These are phyloP conservation scores for Trichoderma sp. DNA, from an alignment of 2,329 filamentous ascomycete genomes.

Conservation along the genomic window DNA sequence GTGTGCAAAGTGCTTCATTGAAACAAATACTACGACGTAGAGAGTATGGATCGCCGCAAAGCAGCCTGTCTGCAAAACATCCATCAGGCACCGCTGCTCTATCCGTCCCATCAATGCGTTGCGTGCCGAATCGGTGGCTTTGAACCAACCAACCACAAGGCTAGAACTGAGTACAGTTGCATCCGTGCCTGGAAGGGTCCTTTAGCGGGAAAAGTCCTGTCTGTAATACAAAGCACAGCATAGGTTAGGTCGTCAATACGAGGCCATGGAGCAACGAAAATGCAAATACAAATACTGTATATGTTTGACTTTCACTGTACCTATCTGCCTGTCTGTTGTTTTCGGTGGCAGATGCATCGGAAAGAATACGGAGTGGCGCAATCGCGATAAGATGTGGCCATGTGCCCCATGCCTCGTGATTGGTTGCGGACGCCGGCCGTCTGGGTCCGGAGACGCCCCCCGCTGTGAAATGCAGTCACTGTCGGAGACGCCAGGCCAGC, in stretches of 20 bases:
- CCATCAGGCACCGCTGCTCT: neutral
- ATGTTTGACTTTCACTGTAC: neutral
- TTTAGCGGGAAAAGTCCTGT: too few relatives aligned
- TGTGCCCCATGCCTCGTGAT: neutral
- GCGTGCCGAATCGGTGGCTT: neutral
- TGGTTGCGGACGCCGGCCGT: conserved; percentile 14
- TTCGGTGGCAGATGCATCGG: neutral
- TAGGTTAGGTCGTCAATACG: neutral
- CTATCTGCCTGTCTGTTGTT: neutral
- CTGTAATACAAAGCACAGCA: neutral
- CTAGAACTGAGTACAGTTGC: neutral
- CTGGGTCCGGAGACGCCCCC: conserved; percentile 11
- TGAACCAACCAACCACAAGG: neutral
- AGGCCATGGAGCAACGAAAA: neutral
- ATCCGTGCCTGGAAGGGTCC: neutral
- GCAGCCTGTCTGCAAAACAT: neutral
- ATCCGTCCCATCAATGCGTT: neutral
- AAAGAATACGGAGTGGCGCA: conserved; percentile 1
- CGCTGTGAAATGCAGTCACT: conserved; percentile 14
- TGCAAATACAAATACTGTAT: neutral
- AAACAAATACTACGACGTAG: neutral
- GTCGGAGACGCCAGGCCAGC: neutral
- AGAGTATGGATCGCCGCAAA: neutral
- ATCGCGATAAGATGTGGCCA: neutral
- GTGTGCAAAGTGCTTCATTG: neutral